Percentiles rank a stretch among this genome's conserved stretches.
Evolutionary conservation across 2,329 filamentous ascomycete genomes (phyloP).

Genomic region (Fulvia fulva): DNA sequence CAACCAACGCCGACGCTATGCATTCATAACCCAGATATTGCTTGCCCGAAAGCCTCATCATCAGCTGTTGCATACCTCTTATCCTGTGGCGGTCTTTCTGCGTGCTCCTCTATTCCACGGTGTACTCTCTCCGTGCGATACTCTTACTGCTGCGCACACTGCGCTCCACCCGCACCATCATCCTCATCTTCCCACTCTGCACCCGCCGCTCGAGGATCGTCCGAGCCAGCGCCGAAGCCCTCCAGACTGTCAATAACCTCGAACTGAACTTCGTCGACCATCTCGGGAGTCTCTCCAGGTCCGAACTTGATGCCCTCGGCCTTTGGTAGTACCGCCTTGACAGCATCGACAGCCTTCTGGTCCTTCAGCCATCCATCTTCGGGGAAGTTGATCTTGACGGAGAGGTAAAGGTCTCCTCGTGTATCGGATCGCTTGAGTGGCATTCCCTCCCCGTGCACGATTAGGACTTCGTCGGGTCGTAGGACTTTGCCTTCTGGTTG

Average conservation of each 20-base stretch:
- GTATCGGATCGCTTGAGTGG: slow-evolving; percentile 79
- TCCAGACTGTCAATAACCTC: slow-evolving; percentile 81
- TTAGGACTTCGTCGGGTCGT: slow-evolving; percentile 78
- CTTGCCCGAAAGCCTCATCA: background rate
- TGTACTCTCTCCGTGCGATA: background rate
- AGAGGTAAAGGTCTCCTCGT: slow-evolving; percentile 82
- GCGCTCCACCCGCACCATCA: slow-evolving; percentile 55
- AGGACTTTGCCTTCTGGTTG: slow-evolving; percentile 70
- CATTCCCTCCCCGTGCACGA: slow-evolving; percentile 89
- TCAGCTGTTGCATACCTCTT: background rate
- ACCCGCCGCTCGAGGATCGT: slow-evolving; percentile 60
- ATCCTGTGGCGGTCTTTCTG: background rate
- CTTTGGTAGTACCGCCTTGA: slow-evolving; percentile 71
- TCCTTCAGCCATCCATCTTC: slow-evolving; percentile 74
- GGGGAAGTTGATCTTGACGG: slow-evolving; percentile 84
- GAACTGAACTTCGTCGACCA: slow-evolving; percentile 77
- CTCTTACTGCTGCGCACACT: slow-evolving; percentile 67
- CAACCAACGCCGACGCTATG: background rate
- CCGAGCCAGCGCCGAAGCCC: slow-evolving; percentile 71
- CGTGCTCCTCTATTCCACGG: background rate
- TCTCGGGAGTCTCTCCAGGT: slow-evolving; percentile 57
- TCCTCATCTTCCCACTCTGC: slow-evolving; percentile 70
- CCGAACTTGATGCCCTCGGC: slow-evolving; percentile 33
- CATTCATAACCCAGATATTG: background rate
- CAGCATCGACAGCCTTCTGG: slow-evolving; percentile 64